A percentile compares a stretch with the other conserved stretches of the same genome.
These are phyloP conservation scores for Citrus reticulata DNA, from an alignment of 345 rosid genomes.

Conservation along the genomic window DNA sequence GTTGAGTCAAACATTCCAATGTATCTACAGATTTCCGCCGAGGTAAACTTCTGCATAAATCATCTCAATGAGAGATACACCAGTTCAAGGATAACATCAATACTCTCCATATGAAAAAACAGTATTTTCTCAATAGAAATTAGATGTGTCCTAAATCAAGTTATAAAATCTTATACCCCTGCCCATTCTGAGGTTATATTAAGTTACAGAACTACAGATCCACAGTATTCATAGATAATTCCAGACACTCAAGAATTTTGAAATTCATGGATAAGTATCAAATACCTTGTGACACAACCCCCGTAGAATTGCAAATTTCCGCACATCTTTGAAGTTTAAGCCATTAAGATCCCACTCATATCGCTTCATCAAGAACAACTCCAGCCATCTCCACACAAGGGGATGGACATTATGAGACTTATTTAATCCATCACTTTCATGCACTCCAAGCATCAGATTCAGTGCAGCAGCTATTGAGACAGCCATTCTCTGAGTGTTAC, in stretches of 20 bases:
- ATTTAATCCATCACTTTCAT: constrained; percentile 43
- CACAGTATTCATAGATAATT: neutral
- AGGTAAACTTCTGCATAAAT: neutral
- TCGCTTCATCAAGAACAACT: constrained; percentile 79
- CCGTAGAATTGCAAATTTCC: constrained; percentile 87
- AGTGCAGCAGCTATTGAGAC: constrained; percentile 73
- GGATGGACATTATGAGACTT: constrained; percentile 53
- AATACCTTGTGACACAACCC: constrained; percentile 97
- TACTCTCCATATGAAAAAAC: neutral
- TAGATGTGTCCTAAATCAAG: neutral
- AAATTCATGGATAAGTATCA: neutral
- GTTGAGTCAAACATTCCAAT: neutral
- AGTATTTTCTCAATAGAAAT: neutral
- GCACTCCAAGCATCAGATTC: constrained; percentile 90
- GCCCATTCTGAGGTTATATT: neutral
- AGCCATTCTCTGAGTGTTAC: constrained; percentile 59
- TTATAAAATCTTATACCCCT: no score
- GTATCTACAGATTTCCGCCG: neutral
- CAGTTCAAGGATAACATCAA: neutral
- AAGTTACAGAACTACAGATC: neutral
- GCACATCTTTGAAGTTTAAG: constrained; percentile 74
- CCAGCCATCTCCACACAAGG: constrained; percentile 88
- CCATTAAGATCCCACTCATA: constrained; percentile 83
- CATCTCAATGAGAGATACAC: neutral
- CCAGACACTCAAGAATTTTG: neutral